A percentile compares a stretch with the other conserved stretches of the same genome.
Conservation (phyloP, 495 filamentous ascomycete species). For the Copromyces sp. region DNA sequence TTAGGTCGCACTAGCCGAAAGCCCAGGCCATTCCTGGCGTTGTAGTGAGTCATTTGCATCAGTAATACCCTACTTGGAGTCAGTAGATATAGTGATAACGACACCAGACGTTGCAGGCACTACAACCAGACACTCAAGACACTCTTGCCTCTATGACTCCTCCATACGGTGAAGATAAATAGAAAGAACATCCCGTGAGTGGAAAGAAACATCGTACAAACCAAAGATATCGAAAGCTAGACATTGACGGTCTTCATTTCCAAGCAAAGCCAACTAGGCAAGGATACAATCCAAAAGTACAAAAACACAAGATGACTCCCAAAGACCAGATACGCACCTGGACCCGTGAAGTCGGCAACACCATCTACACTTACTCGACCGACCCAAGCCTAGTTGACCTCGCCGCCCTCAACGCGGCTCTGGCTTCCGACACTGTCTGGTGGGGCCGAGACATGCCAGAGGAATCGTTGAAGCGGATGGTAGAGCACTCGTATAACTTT, state of each 20-base stretch:
- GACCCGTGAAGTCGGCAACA: constrained; percentile 7
- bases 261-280: background rate
- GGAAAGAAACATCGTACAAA: background rate
- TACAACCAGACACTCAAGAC: background rate
- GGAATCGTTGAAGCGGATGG: constrained; percentile 30
- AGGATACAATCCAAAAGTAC: background rate
- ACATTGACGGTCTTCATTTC: background rate
- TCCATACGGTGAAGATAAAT: background rate
- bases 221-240: background rate
- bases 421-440: constrained; percentile 43
- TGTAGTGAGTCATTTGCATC: background rate
- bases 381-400: constrained; percentile 38
- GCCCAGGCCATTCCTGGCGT: background rate
- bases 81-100: background rate
- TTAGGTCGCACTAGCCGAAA: background rate
- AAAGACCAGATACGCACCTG: constrained; percentile 3
- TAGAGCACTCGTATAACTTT: constrained; percentile 45
- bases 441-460: constrained; percentile 39
- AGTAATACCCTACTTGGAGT: background rate
- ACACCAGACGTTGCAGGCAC: background rate
- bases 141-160: background rate
- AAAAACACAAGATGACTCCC: background rate
- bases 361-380: constrained; percentile 40
- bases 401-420: constrained; percentile 38
- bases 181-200: background rate